Conservation (phyloP, 805 yeast species). For the Nadsonia fulvescens region DNA sequence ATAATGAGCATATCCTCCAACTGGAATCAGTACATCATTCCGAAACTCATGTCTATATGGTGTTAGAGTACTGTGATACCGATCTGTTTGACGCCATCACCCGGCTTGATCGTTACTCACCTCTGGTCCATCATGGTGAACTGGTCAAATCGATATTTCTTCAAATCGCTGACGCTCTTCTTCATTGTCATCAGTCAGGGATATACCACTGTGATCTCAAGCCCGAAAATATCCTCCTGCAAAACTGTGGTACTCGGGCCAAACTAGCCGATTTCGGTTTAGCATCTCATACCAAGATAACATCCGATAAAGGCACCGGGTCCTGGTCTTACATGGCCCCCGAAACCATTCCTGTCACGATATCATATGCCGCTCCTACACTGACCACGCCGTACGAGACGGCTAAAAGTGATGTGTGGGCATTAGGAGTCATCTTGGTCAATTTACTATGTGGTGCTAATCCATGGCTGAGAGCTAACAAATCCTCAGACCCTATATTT, state of each 20-base stretch:
- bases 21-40: constrained; percentile 57
- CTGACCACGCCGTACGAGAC: too few relatives aligned
- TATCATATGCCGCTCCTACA: constrained; percentile 16
- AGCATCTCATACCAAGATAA: constrained; percentile 45
- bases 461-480: constrained; percentile 76
- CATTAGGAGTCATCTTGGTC: constrained; percentile 62
- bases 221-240: constrained; percentile 72
- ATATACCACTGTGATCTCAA: constrained; percentile 83
- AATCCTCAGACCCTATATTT: constrained; percentile 43
- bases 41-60: constrained; percentile 33
- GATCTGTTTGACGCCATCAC: constrained; percentile 72
- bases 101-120: constrained; percentile 29
- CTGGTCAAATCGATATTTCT: constrained; percentile 37
- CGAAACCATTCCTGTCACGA: constrained; percentile 25
- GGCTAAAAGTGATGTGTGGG: constrained; percentile 72
- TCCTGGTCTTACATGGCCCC: constrained; percentile 89
- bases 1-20: constrained; percentile 48
- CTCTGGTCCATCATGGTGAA: constrained; percentile 25
- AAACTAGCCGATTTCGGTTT: constrained; percentile 72
- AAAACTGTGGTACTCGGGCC: constrained; percentile 32
- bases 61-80: constrained; percentile 71
- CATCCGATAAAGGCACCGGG: constrained; percentile 67
- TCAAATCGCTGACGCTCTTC: constrained; percentile 64
- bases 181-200: constrained; percentile 58
- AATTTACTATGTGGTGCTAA: constrained; percentile 70